phyloP scores from a whole-genome alignment of 2,329 filamentous ascomycete species.

The Taxawa tesnikishii region DNA sequence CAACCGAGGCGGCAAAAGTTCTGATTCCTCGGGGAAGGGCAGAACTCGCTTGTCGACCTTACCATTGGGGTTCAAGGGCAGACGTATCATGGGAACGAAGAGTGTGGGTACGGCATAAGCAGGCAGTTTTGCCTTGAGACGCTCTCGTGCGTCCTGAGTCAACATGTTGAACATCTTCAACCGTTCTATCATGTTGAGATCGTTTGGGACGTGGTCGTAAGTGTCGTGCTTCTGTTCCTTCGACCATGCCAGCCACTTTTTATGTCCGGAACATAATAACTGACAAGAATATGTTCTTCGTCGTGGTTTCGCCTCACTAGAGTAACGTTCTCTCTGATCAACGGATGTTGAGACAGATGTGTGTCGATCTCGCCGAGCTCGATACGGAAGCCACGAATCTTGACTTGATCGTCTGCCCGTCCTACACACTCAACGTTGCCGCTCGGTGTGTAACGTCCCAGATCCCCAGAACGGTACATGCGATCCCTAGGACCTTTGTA shows the following conservation, averaged over 20 bases:
- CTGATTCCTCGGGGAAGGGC: conserved; percentile 66
- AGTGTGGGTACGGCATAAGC: conserved; percentile 64
- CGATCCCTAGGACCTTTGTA: conserved; percentile 77
- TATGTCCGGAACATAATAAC: conserved; percentile 78
- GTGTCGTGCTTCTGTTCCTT: conserved; percentile 22
- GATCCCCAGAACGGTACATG: conserved; percentile 76
- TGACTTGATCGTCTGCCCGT: conserved; percentile 78
- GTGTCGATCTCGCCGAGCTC: conserved; percentile 89
- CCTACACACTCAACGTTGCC: conserved; percentile 70
- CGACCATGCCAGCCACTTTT: conserved; percentile 61
- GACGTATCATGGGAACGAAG: conserved; percentile 57
- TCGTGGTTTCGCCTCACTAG: conserved; percentile 71
- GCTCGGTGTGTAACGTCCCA: conserved; percentile 60
- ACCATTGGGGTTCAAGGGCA: conserved; percentile 75
- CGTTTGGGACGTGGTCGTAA: conserved; percentile 10
- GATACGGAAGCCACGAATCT: conserved; percentile 91
- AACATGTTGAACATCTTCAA: conserved; percentile 50
- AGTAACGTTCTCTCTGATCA: conserved; percentile 77
- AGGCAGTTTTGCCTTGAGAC: conserved; percentile 60
- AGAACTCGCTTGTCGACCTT: conserved; percentile 71
- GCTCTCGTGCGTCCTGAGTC: conserved; percentile 48
- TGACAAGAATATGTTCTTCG: conserved; percentile 77
- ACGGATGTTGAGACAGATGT: conserved; percentile 59
- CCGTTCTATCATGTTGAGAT: conserved; percentile 18
- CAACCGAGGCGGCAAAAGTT: conserved; percentile 42